Evolutionary conservation across 225 moss, liverwort and hornwort genomes (phyloP).

Genomic region (Takakia lepidozioides): DNA sequence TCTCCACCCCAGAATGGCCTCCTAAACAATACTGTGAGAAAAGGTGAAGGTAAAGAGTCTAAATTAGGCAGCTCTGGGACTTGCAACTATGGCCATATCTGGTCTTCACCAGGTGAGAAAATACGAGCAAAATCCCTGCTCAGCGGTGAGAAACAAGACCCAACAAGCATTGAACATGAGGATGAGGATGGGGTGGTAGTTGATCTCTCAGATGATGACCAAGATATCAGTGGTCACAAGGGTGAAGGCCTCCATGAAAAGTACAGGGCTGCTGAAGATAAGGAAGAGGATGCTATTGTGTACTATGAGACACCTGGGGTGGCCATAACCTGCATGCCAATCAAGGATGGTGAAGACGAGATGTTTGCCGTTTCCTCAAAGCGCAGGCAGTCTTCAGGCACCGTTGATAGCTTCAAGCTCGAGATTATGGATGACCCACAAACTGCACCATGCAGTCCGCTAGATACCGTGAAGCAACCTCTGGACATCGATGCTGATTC

Average conservation of each 20-base stretch:
- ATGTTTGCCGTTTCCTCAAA: constrained; percentile 15
- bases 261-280: constrained; percentile 8
- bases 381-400: constrained; percentile 14
- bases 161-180: constrained; percentile 9
- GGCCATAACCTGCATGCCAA: constrained; percentile 14
- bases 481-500: constrained; percentile 6
- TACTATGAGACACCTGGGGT: constrained; percentile 12
- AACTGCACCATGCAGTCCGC: constrained; percentile 12
- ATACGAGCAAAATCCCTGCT: background rate
- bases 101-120: background rate
- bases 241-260: constrained; percentile 5
- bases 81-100: constrained; percentile 6
- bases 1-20: constrained; percentile 15
- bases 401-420: constrained; percentile 8
- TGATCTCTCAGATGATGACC: constrained; percentile 20
- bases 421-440: constrained; percentile 22
- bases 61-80: constrained; percentile 5
- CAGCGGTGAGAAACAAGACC: constrained; percentile 11
- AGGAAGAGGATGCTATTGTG: constrained; percentile 13
- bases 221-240: constrained; percentile 12
- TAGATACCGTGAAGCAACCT: constrained; percentile 18
- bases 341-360: constrained; percentile 16
- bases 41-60: constrained; percentile 19
- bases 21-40: constrained; percentile 15
- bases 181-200: constrained; percentile 27